Evolutionary conservation across 352 stramenopile species (phyloP).

Genomic region (Pythium plurisporium): DNA sequence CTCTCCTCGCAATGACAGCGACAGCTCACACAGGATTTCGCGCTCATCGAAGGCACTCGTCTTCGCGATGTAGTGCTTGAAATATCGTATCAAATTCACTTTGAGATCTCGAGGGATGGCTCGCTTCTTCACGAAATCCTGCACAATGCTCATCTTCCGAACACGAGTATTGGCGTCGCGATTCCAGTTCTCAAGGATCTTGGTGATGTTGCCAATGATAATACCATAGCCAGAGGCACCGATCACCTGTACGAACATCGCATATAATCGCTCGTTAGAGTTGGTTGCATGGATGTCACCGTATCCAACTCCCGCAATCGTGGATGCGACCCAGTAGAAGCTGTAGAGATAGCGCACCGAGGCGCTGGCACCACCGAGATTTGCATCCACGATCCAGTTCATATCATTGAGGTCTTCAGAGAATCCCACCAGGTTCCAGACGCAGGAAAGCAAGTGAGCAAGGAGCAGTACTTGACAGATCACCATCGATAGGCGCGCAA

Average conservation of each 20-base stretch:
- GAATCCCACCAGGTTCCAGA: constrained; percentile 76
- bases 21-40: constrained; percentile 72
- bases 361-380: constrained; percentile 24
- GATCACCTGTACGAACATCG: constrained; percentile 69
- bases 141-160: constrained; percentile 57
- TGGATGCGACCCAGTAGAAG: constrained; percentile 85
- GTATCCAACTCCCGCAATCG: constrained; percentile 76
- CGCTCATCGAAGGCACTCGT: constrained; percentile 74
- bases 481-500: constrained; percentile 55
- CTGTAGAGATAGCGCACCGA: constrained; percentile 65
- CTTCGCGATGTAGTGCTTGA: constrained; percentile 76
- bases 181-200: constrained; percentile 79
- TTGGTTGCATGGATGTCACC: constrained; percentile 77
- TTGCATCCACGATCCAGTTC: constrained; percentile 43
- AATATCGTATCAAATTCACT: constrained; percentile 58
- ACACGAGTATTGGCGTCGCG: constrained; percentile 48
- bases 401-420: constrained; percentile 23
- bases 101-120: constrained; percentile 47
- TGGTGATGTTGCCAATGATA: constrained; percentile 82
- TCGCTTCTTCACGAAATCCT: constrained; percentile 63
- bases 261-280: constrained; percentile 59
- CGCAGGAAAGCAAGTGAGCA: constrained; percentile 68
- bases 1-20: constrained; percentile 64
- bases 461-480: constrained; percentile 67
- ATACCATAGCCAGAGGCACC: constrained; percentile 75